Percentiles rank a stretch among this genome's conserved stretches.
Evolutionary conservation across 805 yeast species (phyloP).

Genomic region (Priceomyces medius): DNA sequence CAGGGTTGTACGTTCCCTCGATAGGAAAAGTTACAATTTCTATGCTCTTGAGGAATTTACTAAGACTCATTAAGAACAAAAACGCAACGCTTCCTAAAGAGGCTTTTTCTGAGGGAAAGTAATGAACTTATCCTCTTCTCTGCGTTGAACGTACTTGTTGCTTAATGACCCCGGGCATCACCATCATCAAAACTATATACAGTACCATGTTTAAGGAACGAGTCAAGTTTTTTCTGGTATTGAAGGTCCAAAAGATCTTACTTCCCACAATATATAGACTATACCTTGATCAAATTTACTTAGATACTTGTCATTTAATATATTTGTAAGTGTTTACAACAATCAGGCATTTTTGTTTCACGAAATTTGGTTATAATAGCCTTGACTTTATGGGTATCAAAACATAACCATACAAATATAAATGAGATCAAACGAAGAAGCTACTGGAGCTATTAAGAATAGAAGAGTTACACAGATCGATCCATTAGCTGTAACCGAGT

Average conservation of each 20-base stretch:
- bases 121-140: background rate
- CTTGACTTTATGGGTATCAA: background rate
- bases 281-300: background rate
- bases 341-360: background rate
- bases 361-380: background rate
- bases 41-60: conserved; percentile 85
- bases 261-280: background rate
- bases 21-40: conserved; percentile 96
- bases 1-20: conserved; percentile 91
- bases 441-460: conserved; percentile 1
- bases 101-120: background rate
- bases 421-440: conserved; percentile 2
- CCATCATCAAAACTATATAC: background rate
- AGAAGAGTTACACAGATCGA: conserved; percentile 36
- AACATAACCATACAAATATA: background rate
- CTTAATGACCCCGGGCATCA: background rate
- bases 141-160: too few relatives aligned
- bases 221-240: conserved; percentile 2
- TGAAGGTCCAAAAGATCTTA: background rate
- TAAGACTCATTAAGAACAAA: conserved; percentile 76
- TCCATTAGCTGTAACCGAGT: conserved; percentile 61
- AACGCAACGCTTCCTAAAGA: conserved; percentile 16
- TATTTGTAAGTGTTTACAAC: background rate
- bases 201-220: conserved; percentile 1
- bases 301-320: background rate